Conservation (phyloP, 108 stramenopile genomes). For the Cyclotella cryptica region DNA sequence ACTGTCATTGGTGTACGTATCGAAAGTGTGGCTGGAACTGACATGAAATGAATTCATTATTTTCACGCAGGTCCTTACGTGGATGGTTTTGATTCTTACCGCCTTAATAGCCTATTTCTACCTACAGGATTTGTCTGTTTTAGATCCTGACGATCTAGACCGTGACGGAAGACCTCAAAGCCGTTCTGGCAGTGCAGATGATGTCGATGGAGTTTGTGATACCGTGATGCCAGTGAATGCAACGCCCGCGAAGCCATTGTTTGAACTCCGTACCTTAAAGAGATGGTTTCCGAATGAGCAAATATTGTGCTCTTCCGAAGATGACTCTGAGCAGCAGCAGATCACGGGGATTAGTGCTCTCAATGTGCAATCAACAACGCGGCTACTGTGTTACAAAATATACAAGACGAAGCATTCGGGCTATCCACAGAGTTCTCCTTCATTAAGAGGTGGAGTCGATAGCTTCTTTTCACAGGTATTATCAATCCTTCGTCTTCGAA, state of each 20-base stretch:
- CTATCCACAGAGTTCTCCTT: background rate
- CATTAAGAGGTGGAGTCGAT: background rate
- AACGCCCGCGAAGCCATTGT: conserved; percentile 24
- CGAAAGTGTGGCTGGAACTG: too few relatives aligned
- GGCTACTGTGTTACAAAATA: background rate
- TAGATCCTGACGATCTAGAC: conserved; percentile 41
- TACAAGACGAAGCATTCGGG: background rate
- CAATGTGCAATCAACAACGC: conserved; percentile 2
- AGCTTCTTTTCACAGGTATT: background rate
- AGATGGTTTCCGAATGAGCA: conserved; percentile 36
- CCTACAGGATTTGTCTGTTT: conserved; percentile 43
- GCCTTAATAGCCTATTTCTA: conserved; percentile 34
- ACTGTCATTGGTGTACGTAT: too few relatives aligned
- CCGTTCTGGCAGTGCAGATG: background rate
- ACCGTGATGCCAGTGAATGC: background rate
- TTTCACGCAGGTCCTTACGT: conserved; percentile 41
- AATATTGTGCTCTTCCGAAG: conserved; percentile 8
- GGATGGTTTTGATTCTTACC: conserved; percentile 28
- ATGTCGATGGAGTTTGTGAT: background rate
- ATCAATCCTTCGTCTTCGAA: conserved; percentile 7
- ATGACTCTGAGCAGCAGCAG: too few relatives aligned
- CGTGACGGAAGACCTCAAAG: background rate
- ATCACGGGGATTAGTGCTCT: too few relatives aligned
- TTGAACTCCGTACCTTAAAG: conserved; percentile 22
- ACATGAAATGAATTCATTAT: too few relatives aligned